These are phyloP conservation scores for Eucalyptus shirleyi DNA, from an alignment of 345 rosid genomes.

Conservation along the genomic window DNA sequence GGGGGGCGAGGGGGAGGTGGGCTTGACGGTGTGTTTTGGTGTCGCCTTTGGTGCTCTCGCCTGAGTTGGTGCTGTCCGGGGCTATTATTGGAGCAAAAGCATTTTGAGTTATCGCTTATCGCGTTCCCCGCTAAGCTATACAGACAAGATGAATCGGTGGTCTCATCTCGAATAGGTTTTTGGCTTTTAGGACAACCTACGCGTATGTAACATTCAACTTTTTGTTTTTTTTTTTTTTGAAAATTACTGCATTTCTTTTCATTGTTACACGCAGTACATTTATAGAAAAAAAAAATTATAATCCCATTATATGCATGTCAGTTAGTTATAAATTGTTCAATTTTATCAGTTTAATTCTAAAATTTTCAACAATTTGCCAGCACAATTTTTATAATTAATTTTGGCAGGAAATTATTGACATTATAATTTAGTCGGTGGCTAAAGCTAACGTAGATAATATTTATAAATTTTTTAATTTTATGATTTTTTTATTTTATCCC, in stretches of 20 bases:
- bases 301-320: no score
- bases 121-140: background rate
- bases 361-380: rapidly evolving
- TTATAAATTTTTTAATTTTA: no score
- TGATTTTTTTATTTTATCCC: background rate
- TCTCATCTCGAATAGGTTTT: background rate
- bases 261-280: background rate
- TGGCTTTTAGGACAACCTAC: background rate
- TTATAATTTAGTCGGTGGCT: rapidly evolving
- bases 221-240: background rate
- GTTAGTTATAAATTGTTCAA: no score
- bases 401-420: no score
- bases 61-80: background rate
- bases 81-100: background rate
- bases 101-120: background rate
- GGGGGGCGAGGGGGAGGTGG: background rate
- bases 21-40: background rate
- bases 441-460: rapidly evolving
- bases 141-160: background rate
- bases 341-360: rapidly evolving
- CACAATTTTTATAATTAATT: background rate
- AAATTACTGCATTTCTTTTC: background rate
- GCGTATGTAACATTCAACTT: background rate
- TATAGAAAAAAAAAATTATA: no score
- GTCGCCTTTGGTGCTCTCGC: background rate